Evolutionary conservation across 805 yeast genomes (phyloP), one percentile per base, ranked within the genome.

Genomic region (Sugiyamaella lignohabitans): DNA sequence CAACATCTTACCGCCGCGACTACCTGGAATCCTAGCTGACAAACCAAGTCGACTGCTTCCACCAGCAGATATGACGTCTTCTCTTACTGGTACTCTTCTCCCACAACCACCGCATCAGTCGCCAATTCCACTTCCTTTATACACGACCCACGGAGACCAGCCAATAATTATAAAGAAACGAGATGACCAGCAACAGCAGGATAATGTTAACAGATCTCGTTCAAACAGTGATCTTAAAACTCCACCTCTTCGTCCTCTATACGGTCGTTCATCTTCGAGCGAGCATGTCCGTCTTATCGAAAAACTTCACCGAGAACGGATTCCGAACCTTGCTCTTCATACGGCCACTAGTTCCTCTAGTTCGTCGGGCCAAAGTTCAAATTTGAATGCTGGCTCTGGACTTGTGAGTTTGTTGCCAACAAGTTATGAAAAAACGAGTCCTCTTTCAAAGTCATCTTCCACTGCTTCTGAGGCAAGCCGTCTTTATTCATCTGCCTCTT

Each of bases 191-290:
- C 34, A n/a, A 32, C 27, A 18, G 23, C 21, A 41, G 4, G 23
- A 30, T 40, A 39, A 18, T 18, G 16, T 23, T 8, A 18, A 18
- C 21, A 34, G 49, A 46, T 10, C 18, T 40, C 5, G 38, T 20
- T 40, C 42, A 8, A 27, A 39, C 23, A 38, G 47, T 32, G 47
- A 44, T 16, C 16, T 38, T 17, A 42, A 38, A 18, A 29, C 16
- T 18, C 37, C 36, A 23, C 38, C 42, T 3, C 11, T 4, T n/a
- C 35, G 47, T 17, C 47, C 47, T 14, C 38, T 30, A 5, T 38
- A 35, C 6, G 47, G 47, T n/a, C 35, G 47, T 3, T 44, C 47
- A 11, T 38, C 43, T 10, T 44, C 47, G 3, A 24, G 43, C 10
- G 42, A 30, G 21, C 45, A 32, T 30, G 22, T 40, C 8, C 14